Evolutionary conservation across 306 rosid species (phyloP).

Genomic region (Dalbergia cultrata): DNA sequence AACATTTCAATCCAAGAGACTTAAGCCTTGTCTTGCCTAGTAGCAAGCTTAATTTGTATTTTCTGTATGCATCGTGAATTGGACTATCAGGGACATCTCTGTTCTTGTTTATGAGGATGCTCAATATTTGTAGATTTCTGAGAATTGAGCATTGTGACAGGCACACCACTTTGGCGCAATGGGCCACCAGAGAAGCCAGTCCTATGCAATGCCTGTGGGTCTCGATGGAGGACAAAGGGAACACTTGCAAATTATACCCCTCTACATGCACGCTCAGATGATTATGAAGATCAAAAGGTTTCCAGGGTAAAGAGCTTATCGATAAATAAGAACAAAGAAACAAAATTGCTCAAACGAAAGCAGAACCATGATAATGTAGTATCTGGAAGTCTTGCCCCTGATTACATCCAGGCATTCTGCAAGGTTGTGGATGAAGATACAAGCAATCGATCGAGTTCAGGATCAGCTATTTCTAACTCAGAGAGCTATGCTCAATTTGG

Average conservation of each 20-base stretch:
- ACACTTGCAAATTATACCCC: conserved; percentile 97
- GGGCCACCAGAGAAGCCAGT: conserved; percentile 99
- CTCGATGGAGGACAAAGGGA: conserved; percentile 99
- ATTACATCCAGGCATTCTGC: conserved; percentile 70
- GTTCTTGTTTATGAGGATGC: conserved; percentile 28
- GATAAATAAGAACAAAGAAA: conserved; percentile 78
- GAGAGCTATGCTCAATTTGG: conserved; percentile 94
- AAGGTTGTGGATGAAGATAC: conserved; percentile 80
- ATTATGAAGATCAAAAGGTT: conserved; percentile 76
- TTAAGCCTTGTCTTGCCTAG: conserved; percentile 26
- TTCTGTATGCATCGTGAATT: conserved; percentile 36
- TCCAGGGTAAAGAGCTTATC: conserved; percentile 76
- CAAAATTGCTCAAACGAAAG: conserved; percentile 77
- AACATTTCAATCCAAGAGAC: conserved; percentile 26
- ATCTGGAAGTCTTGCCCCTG: conserved; percentile 56
- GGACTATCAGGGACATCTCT: conserved; percentile 13
- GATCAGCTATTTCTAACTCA: conserved; percentile 95
- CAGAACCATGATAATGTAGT: conserved; percentile 61
- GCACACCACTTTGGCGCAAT: conserved; percentile 99
- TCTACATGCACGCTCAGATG: conserved; percentile 93
- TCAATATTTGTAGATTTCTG: conserved; percentile 47
- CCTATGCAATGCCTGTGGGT: conserved; percentile 98
- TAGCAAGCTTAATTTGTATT: conserved; percentile 20
- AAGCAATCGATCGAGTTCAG: conserved; percentile 95
- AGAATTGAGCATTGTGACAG: conserved; percentile 65